Base-by-base conservation (phyloP, 768 basidiomycete genomes). In the Polyporus arcularius region DNA sequence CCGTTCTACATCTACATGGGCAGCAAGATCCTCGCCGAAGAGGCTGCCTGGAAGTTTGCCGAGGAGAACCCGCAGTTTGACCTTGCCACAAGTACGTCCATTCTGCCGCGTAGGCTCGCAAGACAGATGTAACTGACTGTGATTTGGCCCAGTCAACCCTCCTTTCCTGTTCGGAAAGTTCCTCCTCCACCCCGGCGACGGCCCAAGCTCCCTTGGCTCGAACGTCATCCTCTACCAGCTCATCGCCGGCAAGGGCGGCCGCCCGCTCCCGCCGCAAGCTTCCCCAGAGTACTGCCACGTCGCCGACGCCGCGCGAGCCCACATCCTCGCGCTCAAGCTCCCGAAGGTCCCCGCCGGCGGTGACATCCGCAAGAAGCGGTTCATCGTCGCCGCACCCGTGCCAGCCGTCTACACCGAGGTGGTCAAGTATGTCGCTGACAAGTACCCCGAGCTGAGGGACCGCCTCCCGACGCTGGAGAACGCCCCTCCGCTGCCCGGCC, bases 21-120 rank as follows among this genome's bases (percentile, higher is more conserved):
- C 12, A 72, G 78, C 14, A 81, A 81, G 64, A 72, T 66, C 1
- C 58, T 72, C 11, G 65, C 73, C 4, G 73, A 73, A 56, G 57
- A 16, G 4, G 65, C 67, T 3, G 67, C 64, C 9, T 68, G 69
- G 65, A 55, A 64, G 18, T 73, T 70, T 53, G 68, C 65, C 3
- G 62, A 57, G 4, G 55, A 65, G n/a, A 69, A 74, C 53, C 65
- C 65, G 5, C 59, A 67, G 1, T 3, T 71, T 11, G 72, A 73
- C 57, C 16, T 73, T 12, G 65, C 71, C 3, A 61, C 70, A 10
- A 62, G 69, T 71, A 35, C 42, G 67, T 41, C 21, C 21, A 26
- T 26, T 26, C 21, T 26, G 21, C 21, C 21, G 21, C 21, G 21
- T 26, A 26, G 21, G 21, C 21, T 26, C 21, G 2, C 21, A 26